phyloP scores from a whole-genome alignment of 257 asterid genomes.

The Ligustrum vulgare region DNA sequence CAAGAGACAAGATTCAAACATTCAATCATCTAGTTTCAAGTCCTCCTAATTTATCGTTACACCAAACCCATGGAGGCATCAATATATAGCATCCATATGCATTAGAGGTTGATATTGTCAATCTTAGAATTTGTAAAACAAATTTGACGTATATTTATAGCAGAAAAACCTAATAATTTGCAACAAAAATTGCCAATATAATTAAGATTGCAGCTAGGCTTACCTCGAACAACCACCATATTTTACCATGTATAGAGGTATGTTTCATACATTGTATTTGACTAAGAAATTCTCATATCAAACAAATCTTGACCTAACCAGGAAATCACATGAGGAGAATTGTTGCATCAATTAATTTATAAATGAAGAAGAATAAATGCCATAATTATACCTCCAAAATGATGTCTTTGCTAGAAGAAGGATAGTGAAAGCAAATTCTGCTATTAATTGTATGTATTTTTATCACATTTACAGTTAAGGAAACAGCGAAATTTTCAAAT shows the following conservation, averaged over 20 bases:
- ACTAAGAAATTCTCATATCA: neutral
- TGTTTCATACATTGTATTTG: neutral
- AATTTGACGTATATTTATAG: neutral
- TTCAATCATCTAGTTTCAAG: no score
- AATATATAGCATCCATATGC: no score
- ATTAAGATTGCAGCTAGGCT: neutral
- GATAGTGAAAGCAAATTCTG: neutral
- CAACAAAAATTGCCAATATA: neutral
- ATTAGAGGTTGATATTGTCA: neutral
- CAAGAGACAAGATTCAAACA: no score
- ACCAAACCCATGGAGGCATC: no score
- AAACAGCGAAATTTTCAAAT: conserved; percentile 13
- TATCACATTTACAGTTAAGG: neutral
- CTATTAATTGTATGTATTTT: neutral
- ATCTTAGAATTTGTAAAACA: neutral
- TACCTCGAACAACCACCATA: neutral
- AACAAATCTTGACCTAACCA: conserved; percentile 8
- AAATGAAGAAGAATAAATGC: conserved; percentile 8
- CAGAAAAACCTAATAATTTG: neutral
- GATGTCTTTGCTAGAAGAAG: conserved; percentile 13
- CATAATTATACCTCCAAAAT: neutral
- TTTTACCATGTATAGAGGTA: neutral
- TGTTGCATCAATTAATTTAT: conserved; percentile 1
- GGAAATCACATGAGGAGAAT: conserved; percentile 2
- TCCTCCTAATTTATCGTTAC: no score